phyloP scores from a whole-genome alignment of 2,329 filamentous ascomycete species.

The Fusarium buharicum region DNA sequence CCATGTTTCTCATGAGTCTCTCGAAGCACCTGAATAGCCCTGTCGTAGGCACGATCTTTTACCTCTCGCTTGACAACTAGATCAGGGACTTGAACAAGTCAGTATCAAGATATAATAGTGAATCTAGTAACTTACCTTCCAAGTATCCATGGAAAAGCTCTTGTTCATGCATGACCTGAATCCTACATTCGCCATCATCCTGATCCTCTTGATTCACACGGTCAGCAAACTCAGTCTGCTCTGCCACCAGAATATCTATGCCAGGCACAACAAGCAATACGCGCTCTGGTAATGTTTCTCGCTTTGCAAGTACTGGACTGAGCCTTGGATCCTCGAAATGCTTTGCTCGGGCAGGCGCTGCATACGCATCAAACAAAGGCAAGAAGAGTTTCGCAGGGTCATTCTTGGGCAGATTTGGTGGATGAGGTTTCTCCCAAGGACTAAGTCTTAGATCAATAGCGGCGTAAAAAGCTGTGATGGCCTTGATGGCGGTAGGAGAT shows the following conservation, averaged over 20 bases:
- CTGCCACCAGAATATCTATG: slow-evolving; percentile 55
- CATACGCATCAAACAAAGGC: slow-evolving; percentile 58
- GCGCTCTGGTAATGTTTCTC: slow-evolving; percentile 50
- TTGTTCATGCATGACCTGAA: slow-evolving; percentile 40
- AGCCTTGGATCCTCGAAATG: slow-evolving; percentile 50
- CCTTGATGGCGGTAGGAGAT: slow-evolving; percentile 49
- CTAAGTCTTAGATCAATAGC: slow-evolving; percentile 53
- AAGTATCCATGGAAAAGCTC: slow-evolving; percentile 47
- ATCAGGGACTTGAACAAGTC: slow-evolving; percentile 31
- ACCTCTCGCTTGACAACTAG: slow-evolving; percentile 24
- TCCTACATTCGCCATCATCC: slow-evolving; percentile 12
- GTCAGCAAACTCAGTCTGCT: slow-evolving; percentile 54
- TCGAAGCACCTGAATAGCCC: slow-evolving; percentile 30
- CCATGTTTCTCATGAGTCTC: slow-evolving; percentile 30
- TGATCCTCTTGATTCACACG: slow-evolving; percentile 45
- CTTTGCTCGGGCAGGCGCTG: slow-evolving; percentile 44
- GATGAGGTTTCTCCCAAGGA: slow-evolving; percentile 55
- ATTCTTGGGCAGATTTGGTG: slow-evolving; percentile 45
- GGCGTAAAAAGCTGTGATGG: slow-evolving; percentile 54
- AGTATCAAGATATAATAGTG: neutral
- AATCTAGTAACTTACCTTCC: slow-evolving; percentile 29
- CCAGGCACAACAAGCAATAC: slow-evolving; percentile 55
- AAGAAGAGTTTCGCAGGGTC: slow-evolving; percentile 54
- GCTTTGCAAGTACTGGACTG: slow-evolving; percentile 50
- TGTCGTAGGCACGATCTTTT: slow-evolving; percentile 27